Conservation (phyloP, 1,139 yeast species). For the Arxiozyma telluris region DNA sequence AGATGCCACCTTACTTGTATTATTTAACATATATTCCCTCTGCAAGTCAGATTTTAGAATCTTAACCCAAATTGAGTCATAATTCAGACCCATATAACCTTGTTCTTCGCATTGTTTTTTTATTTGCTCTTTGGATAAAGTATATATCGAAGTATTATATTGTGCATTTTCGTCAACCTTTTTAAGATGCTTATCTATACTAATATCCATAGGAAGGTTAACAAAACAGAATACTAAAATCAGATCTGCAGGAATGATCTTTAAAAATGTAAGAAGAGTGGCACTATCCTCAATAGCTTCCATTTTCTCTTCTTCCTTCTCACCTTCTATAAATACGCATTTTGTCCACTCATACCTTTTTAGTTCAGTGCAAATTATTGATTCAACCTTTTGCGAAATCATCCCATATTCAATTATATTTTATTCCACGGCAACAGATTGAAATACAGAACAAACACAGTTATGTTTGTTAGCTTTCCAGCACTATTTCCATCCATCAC, state of each 20-base stretch:
- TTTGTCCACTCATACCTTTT: no score
- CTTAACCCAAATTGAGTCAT: neutral
- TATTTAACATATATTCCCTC: neutral
- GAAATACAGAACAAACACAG: no score
- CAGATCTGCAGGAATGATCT: neutral
- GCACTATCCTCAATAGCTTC: neutral
- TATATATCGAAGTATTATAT: neutral
- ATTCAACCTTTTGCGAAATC: no score
- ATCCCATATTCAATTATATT: no score
- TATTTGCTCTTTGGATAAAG: neutral
- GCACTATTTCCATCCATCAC: neutral
- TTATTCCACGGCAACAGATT: no score
- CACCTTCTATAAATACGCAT: neutral
- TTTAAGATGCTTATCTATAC: no score
- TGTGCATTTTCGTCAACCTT: neutral
- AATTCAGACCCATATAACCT: constrained; percentile 9
- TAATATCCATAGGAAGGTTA: neutral
- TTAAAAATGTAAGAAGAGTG: neutral
- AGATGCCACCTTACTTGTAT: neutral
- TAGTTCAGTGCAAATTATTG: no score
- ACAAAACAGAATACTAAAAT: no score
- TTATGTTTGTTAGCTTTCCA: neutral
- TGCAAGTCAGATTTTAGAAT: neutral
- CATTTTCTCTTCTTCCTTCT: neutral
- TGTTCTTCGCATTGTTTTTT: constrained; percentile 7